These are phyloP conservation scores for Centrapalus pauciflorus DNA, from an alignment of 129 eudicot genomes.

Conservation along the genomic window DNA sequence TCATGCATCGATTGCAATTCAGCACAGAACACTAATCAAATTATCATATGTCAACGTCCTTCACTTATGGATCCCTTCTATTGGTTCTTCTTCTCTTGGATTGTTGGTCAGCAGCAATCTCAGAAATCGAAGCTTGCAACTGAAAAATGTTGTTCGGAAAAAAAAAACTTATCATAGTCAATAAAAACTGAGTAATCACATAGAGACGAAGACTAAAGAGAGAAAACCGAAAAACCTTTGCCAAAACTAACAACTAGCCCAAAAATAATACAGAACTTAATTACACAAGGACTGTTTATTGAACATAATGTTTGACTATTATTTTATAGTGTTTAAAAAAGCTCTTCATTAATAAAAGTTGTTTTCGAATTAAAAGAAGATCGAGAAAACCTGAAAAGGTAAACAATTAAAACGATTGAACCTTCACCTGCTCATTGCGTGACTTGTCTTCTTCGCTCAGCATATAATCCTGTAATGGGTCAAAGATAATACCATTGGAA, in stretches of 20 bases:
- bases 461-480: not conserved
- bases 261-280: too few relatives aligned
- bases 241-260: too few relatives aligned
- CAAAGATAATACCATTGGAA: not conserved
- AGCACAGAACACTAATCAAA: too few relatives aligned
- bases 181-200: not conserved
- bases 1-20: not conserved
- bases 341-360: too few relatives aligned
- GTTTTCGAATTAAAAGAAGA: too few relatives aligned
- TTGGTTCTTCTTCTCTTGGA: not conserved
- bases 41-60: too few relatives aligned
- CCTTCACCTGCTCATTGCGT: not conserved
- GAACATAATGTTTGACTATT: too few relatives aligned
- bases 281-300: too few relatives aligned
- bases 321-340: too few relatives aligned
- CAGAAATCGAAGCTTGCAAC: not conserved
- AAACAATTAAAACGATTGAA: not conserved
- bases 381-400: not conserved
- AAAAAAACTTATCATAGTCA: not conserved
- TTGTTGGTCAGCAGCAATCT: not conserved
- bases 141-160: too few relatives aligned
- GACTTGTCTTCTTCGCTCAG: not conserved
- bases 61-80: not conserved
- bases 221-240: too few relatives aligned
- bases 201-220: not conserved